Evolutionary conservation across 768 basidiomycete genomes (phyloP).

Genomic region (Chalciporus sphaerocephalus): DNA sequence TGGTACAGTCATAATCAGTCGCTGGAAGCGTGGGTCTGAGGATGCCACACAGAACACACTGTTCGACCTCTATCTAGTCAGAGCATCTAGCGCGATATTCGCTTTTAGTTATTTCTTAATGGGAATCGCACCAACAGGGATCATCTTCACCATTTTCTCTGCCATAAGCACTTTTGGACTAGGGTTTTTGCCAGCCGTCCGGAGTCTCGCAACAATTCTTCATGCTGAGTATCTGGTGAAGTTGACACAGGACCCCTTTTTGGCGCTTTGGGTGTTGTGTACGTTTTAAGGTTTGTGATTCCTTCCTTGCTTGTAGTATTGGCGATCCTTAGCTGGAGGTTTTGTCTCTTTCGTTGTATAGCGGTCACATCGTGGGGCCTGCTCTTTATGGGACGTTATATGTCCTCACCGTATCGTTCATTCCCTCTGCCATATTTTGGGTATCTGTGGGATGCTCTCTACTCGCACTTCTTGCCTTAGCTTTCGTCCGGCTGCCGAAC

Average conservation of each 20-base stretch:
- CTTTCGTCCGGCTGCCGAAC: not conserved
- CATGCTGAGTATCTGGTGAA: not conserved
- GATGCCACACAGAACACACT: not conserved
- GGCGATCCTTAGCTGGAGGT: not conserved
- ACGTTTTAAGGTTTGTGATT: constrained; percentile 1
- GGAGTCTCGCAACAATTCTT: constrained; percentile 1
- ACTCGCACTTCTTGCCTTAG: not conserved
- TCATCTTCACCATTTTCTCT: constrained; percentile 1
- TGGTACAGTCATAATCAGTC: not conserved
- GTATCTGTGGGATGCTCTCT: not conserved
- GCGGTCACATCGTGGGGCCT: not conserved
- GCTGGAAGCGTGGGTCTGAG: not conserved
- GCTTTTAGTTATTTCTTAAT: not conserved
- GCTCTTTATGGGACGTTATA: not conserved
- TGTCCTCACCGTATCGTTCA: not conserved
- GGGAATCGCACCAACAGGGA: not conserved
- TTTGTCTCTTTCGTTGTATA: not conserved
- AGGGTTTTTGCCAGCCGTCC: not conserved
- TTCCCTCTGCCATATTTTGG: not conserved
- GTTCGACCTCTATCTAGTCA: not conserved
- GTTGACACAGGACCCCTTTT: not conserved
- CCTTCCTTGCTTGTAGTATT: not conserved
- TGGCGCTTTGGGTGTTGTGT: constrained; percentile 3
- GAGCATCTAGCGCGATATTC: not conserved
- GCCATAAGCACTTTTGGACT: not conserved